A percentile compares a stretch with the other conserved stretches of the same genome.
Conservation (phyloP, 139 green algal genomes). For the Deuterostichococcus epilithicus region DNA sequence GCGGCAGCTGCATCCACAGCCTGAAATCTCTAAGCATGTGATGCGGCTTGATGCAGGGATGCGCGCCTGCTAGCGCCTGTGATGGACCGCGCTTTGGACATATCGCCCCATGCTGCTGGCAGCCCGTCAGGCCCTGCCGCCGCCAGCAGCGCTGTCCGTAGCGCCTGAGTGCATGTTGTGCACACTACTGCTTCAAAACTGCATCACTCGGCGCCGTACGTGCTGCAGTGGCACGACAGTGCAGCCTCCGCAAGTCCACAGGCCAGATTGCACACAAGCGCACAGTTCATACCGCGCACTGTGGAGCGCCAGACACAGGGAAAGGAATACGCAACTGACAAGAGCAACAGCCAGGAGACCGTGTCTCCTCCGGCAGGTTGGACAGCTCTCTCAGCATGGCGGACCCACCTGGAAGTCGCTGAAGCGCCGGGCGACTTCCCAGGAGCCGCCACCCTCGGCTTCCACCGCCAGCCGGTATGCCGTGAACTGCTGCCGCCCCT, state of each 20-base stretch:
- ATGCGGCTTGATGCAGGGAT: not conserved
- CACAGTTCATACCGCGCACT: not conserved
- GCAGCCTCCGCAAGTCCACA: not conserved
- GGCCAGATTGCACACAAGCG: not conserved
- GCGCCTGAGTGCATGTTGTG: not conserved
- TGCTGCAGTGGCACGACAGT: not conserved
- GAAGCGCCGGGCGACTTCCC: conserved; percentile 1
- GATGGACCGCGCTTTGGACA: conserved; percentile 8
- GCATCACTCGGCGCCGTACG: not conserved
- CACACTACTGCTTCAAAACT: not conserved
- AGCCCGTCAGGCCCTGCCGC: not conserved
- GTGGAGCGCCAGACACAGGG: not conserved
- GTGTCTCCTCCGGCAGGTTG: no score
- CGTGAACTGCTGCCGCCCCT: conserved; percentile 2
- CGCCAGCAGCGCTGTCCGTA: not conserved
- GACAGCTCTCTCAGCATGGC: no score
- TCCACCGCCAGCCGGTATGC: not conserved
- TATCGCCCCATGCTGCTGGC: not conserved
- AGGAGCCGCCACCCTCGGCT: not conserved
- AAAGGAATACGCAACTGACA: not conserved
- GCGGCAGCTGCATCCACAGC: not conserved
- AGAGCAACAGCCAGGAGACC: not conserved
- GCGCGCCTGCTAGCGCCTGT: conserved; percentile 8
- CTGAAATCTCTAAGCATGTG: not conserved
- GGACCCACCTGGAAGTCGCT: not conserved